Conservation (phyloP, 2,329 filamentous ascomycete species). For the Blumeria graminis region DNA sequence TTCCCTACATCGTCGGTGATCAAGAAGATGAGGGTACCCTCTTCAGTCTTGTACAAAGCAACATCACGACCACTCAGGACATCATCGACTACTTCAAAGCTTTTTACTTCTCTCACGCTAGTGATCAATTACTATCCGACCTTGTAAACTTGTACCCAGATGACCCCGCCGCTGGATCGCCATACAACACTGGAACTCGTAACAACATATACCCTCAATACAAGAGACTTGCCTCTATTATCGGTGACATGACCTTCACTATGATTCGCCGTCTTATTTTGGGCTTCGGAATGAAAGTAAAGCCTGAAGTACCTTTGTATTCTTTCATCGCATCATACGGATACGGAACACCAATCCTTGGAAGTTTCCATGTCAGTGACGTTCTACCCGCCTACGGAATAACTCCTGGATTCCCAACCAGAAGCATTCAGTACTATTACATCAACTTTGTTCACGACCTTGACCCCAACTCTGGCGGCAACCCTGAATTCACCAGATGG, state of each 20-base stretch:
- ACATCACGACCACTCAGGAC: slow-evolving; percentile 35
- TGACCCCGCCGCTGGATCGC: slow-evolving; percentile 29
- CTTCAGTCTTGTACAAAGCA: slow-evolving; percentile 44
- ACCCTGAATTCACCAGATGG: neutral
- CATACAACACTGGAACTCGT: slow-evolving; percentile 42
- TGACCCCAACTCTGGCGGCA: neutral
- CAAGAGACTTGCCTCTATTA: slow-evolving; percentile 51
- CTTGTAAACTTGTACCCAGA: slow-evolving; percentile 39
- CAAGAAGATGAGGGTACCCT: slow-evolving; percentile 65
- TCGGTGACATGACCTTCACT: slow-evolving; percentile 55
- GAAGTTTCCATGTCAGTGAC: slow-evolving; percentile 53
- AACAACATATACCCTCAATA: slow-evolving; percentile 55
- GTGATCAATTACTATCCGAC: slow-evolving; percentile 23
- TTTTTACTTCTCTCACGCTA: slow-evolving; percentile 35
- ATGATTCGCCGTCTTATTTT: slow-evolving; percentile 44
- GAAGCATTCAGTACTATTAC: slow-evolving; percentile 42
- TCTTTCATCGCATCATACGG: slow-evolving; percentile 53
- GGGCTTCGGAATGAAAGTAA: slow-evolving; percentile 18
- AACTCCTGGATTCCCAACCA: slow-evolving; percentile 23
- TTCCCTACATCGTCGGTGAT: slow-evolving; percentile 44
- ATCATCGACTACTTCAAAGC: slow-evolving; percentile 35
- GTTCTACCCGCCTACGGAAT: slow-evolving; percentile 29
- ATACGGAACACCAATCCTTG: slow-evolving; percentile 45
- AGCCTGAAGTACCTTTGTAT: slow-evolving; percentile 40
- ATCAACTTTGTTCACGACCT: slow-evolving; percentile 39